Conservation (phyloP, 2,329 filamentous ascomycete genomes). For the Botryosphaeria dothidea region DNA sequence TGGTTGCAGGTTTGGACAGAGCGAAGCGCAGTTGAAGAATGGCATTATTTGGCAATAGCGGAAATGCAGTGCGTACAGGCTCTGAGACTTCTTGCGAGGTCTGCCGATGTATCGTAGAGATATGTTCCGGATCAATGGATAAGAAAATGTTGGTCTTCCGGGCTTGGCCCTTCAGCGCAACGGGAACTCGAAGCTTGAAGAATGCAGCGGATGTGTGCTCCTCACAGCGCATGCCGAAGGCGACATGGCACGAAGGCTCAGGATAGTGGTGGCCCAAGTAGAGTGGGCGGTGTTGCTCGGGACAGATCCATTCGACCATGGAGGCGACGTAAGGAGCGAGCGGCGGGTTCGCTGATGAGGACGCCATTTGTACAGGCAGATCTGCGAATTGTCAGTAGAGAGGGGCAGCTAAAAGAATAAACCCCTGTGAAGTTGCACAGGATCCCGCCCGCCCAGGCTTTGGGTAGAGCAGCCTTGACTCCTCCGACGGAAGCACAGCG, state of each 20-base stretch:
- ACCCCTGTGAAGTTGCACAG: conserved; percentile 2
- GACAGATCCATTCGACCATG: not conserved
- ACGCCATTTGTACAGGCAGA: not conserved
- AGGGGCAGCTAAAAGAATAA: not conserved
- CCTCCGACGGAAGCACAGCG: not conserved
- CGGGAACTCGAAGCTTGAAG: not conserved
- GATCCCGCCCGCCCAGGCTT: conserved; percentile 5
- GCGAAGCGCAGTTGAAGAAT: not conserved
- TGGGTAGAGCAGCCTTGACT: conserved; percentile 1
- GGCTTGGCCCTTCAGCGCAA: not conserved
- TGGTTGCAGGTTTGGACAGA: not conserved
- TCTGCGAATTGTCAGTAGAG: not conserved
- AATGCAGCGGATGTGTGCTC: not conserved
- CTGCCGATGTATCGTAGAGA: not conserved
- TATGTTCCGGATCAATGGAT: not conserved
- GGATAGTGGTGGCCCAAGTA: not conserved
- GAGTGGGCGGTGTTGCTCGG: not conserved
- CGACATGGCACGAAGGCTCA: not conserved
- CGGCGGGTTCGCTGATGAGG: not conserved
- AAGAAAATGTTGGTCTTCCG: not conserved
- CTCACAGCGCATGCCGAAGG: not conserved
- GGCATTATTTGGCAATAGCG: not conserved
- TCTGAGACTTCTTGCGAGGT: not conserved
- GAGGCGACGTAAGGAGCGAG: not conserved
- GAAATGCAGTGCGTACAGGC: not conserved